Conservation (phyloP, 257 asterid genomes). For the Nicotiana obtusifolia region DNA sequence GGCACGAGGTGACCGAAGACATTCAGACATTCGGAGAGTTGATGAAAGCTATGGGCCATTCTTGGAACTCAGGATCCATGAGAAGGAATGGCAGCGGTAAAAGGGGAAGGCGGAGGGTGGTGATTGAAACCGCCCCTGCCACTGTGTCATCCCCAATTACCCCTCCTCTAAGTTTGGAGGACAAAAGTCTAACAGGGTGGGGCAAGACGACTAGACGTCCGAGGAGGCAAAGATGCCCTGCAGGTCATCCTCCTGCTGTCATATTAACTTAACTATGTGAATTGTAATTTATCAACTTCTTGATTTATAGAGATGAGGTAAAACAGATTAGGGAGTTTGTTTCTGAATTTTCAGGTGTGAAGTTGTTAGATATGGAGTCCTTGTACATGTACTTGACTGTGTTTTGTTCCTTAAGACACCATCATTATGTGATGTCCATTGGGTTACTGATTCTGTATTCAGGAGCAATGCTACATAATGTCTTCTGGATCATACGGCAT, state of each 20-base stretch:
- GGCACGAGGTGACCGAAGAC: constrained; percentile 92
- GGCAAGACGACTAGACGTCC: constrained; percentile 98
- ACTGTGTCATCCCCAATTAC: constrained; percentile 24
- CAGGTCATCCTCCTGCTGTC: constrained; percentile 32
- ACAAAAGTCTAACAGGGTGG: constrained; percentile 84
- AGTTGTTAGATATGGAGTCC: constrained; percentile 29
- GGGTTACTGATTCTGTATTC: not conserved
- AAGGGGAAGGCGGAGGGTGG: constrained; percentile 61
- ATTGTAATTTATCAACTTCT: constrained; percentile 21
- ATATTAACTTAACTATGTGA: constrained; percentile 37
- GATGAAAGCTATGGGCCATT: constrained; percentile 38
- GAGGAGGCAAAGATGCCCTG: constrained; percentile 78
- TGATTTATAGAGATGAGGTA: constrained; percentile 30
- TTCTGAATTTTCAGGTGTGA: constrained; percentile 28
- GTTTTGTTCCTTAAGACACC: too few species aligned
- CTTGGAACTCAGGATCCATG: constrained; percentile 60
- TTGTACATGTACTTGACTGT: constrained; percentile 64
- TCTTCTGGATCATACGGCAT: too few species aligned
- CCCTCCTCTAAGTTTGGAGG: constrained; percentile 56
- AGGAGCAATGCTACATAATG: not conserved
- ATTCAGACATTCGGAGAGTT: constrained; percentile 81
- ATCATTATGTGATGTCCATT: constrained; percentile 23
- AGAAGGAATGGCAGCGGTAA: constrained; percentile 61
- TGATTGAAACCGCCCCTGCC: constrained; percentile 35
- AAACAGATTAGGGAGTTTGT: constrained; percentile 23